phyloP scores from a whole-genome alignment of 2,329 filamentous ascomycete species.

The Fusarium subglutinans region DNA sequence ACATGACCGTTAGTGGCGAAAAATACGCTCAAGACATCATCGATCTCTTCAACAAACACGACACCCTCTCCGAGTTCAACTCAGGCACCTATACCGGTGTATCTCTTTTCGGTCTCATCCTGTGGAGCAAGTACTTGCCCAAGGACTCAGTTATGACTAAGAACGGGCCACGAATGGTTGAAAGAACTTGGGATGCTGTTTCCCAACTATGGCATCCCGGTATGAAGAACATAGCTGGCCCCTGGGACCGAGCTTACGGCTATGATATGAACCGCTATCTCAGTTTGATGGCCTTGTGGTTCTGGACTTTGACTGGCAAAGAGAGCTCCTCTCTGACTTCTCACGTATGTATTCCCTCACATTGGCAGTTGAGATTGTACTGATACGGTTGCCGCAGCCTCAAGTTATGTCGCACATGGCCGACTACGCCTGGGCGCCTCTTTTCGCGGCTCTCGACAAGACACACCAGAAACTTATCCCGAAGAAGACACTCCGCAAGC shows the following conservation, averaged over 20 bases:
- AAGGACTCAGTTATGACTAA: conserved; percentile 62
- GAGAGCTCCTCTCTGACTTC: conserved; percentile 47
- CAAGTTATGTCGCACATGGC: conserved; percentile 66
- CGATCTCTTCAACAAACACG: conserved; percentile 62
- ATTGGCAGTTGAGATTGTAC: background rate
- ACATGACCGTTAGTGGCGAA: conserved; percentile 68
- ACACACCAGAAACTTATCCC: conserved; percentile 60
- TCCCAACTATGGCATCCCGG: conserved; percentile 65
- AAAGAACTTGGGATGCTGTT: conserved; percentile 61
- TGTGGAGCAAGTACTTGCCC: conserved; percentile 69
- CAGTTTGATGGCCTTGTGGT: conserved; percentile 65
- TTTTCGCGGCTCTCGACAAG: conserved; percentile 63
- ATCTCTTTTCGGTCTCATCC: conserved; percentile 64
- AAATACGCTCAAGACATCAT: conserved; percentile 64
- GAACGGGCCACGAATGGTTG: conserved; percentile 61
- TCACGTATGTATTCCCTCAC: rapidly evolving
- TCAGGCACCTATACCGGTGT: conserved; percentile 71
- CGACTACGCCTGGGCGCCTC: conserved; percentile 66
- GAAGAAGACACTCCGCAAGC: conserved; percentile 48
- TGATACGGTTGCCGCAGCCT: conserved; percentile 42
- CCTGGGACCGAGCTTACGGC: conserved; percentile 71
- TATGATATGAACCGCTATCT: conserved; percentile 72
- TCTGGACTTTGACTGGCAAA: conserved; percentile 67
- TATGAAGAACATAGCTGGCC: conserved; percentile 69
- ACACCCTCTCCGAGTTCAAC: conserved; percentile 71